Conservation (phyloP, 2,329 filamentous ascomycete genomes). For the Microsporum canis region DNA sequence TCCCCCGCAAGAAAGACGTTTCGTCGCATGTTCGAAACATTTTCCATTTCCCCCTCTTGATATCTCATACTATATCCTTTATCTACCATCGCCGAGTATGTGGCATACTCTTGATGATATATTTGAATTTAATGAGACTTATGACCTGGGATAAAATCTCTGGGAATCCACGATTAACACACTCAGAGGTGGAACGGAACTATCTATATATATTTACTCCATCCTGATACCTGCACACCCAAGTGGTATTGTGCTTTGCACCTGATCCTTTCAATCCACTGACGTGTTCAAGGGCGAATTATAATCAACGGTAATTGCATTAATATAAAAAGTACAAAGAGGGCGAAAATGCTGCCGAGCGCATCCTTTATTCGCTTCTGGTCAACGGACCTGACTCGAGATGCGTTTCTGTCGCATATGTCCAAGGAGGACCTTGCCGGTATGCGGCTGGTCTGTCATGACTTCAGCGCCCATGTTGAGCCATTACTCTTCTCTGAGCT, state of each 20-base stretch:
- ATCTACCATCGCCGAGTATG: not conserved
- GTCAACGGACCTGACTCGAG: slow-evolving; percentile 25
- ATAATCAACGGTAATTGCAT: not conserved
- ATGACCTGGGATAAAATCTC: not conserved
- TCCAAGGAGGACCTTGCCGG: slow-evolving; percentile 24
- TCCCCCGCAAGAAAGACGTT: slow-evolving; percentile 1
- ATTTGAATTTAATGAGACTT: not conserved
- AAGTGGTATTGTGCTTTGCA: not conserved
- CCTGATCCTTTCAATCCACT: slow-evolving; percentile 1
- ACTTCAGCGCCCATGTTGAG: slow-evolving; percentile 24
- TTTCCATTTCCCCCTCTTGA: not conserved
- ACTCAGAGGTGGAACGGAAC: not conserved
- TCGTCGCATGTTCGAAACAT: not conserved
- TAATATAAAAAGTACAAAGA: not conserved
- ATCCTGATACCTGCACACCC: not conserved
- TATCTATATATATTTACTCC: not conserved
- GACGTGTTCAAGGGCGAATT: not conserved
- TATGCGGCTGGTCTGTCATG: slow-evolving; percentile 28
- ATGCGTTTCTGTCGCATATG: slow-evolving; percentile 23
- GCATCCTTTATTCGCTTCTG: slow-evolving; percentile 26
- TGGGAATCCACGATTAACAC: not conserved
- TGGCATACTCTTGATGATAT: slow-evolving; percentile 1
- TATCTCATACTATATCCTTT: not conserved
- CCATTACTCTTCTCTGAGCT: slow-evolving; percentile 35
- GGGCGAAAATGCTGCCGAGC: slow-evolving; percentile 10